Percentiles rank a stretch among this genome's conserved stretches.
Conservation (phyloP, 495 filamentous ascomycete species). For the Podospora australis region DNA sequence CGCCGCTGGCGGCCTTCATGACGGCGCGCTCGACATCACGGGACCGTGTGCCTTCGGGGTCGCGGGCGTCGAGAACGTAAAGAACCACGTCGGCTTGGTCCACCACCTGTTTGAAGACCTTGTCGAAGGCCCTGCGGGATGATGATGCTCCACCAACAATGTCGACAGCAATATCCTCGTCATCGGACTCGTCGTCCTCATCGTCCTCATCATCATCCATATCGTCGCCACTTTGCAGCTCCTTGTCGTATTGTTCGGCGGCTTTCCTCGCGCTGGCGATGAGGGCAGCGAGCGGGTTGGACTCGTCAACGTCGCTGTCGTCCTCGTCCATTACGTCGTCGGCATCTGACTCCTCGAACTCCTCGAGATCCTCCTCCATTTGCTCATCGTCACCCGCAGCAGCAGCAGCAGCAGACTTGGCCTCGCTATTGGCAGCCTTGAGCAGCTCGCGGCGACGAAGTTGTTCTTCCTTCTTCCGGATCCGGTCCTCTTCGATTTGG, state of each 20-base stretch:
- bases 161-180: constrained; percentile 32
- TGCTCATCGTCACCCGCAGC: constrained; percentile 34
- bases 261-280: constrained; percentile 84
- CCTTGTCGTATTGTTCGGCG: constrained; percentile 69
- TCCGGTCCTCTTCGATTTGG: constrained; percentile 85
- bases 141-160: constrained; percentile 46
- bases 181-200: constrained; percentile 49
- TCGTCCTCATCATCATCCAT: constrained; percentile 56
- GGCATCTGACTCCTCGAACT: constrained; percentile 22
- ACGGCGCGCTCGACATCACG: constrained; percentile 84
- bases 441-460: constrained; percentile 62
- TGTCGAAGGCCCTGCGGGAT: constrained; percentile 84
- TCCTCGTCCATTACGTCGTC: constrained; percentile 40
- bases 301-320: constrained; percentile 45
- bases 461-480: constrained; percentile 73
- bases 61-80: constrained; percentile 90
- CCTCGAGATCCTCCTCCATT: constrained; percentile 36
- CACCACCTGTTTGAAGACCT: constrained; percentile 93
- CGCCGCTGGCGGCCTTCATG: constrained; percentile 73
- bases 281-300: constrained; percentile 87
- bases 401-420: constrained; percentile 34
- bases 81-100: constrained; percentile 84
- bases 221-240: constrained; percentile 51
- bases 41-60: constrained; percentile 86
- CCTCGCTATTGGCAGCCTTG: constrained; percentile 57